Evolutionary conservation across 176 grass and related monocot species (phyloP), one percentile per base, ranked within the genome.

Genomic region (Lolium perenne): DNA sequence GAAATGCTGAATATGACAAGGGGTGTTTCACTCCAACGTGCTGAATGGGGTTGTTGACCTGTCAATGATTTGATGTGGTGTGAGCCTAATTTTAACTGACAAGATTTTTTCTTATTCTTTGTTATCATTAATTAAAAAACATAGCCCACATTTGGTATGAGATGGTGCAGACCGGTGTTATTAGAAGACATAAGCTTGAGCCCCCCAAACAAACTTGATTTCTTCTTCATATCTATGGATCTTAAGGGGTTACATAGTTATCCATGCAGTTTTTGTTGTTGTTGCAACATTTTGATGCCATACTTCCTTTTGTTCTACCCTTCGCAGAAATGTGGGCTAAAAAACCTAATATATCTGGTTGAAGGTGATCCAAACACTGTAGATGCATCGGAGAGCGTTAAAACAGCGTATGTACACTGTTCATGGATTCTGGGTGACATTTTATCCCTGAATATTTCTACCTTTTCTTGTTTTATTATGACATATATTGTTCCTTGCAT

Each of bases 311-410:
- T 79, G 25, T 80, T 45, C 3, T 7, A 62, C 5, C 53, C 60
- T 77, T 75, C 71, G 76, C 87, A 98, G 95, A 90, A 84, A 76
- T 95, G 93, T 41, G 95, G 93, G 65, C 82, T 98, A 35, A 95
- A 22, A 26, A 95, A 93, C 74, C 57, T 95, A 47, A 95, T 98
- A 90, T 98, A 98, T 93, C 81, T 98, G 59, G 91, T 98, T 38
- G 95, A 98, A 91, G 95, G 93, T 78, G 93, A 95, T 77, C 86
- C 63, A 81, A 98, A 94, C 83, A 13, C 54, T 78, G 65, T 85
- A 22, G 91, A 98, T 64, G 67, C 84, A 80, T 17, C 85, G 83
- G 80, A 89, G 78, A 93, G 87, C 54, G 79, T 87, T 71, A 98
- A 92, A 91, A 95, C 88, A 89, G 91, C 91, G 89, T 94, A 95